Percentiles rank a stretch among this genome's conserved stretches.
Evolutionary conservation across 371 early-diverging fungal genomes (phyloP).

Genomic region (Mortierella sp.): DNA sequence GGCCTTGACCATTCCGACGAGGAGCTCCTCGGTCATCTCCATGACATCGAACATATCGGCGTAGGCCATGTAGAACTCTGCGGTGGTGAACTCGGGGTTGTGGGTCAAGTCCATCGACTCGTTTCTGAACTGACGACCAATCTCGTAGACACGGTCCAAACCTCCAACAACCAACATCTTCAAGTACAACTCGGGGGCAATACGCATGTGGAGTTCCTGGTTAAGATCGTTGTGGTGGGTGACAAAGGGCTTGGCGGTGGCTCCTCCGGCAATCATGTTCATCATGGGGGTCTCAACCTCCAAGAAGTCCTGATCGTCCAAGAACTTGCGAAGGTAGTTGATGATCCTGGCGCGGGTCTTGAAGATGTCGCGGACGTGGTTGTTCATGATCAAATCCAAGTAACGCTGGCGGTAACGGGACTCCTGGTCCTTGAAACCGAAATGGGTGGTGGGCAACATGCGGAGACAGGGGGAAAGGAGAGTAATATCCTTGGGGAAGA

Average conservation of each 20-base stretch:
- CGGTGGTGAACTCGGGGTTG: constrained; percentile 99
- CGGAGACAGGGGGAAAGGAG: constrained; percentile 97
- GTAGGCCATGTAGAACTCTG: constrained; percentile 99
- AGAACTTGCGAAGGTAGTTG: constrained; percentile 94
- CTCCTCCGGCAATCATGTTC: constrained; percentile 99
- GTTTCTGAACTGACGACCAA: constrained; percentile 99
- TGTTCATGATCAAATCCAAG: constrained; percentile 99
- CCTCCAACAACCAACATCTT: constrained; percentile 99
- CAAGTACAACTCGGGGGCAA: constrained; percentile 99
- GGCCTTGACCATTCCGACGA: constrained; percentile 94
- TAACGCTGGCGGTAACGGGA: constrained; percentile 98
- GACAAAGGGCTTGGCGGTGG: constrained; percentile 99
- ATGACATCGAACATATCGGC: constrained; percentile 98
- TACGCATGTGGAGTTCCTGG: constrained; percentile 98
- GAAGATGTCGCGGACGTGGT: constrained; percentile 95
- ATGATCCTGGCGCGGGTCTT: constrained; percentile 94
- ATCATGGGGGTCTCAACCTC: constrained; percentile 99
- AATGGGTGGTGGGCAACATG: constrained; percentile 97
- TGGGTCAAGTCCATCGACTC: constrained; percentile 99
- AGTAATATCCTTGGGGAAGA: constrained; percentile 91
- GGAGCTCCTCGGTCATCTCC: constrained; percentile 95
- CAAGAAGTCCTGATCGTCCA: constrained; percentile 96
- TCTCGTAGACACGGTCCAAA: constrained; percentile 99
- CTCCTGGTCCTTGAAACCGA: constrained; percentile 98
- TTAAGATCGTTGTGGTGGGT: constrained; percentile 99